Conservation (phyloP, 2,329 filamentous ascomycete genomes). For the Pseudophaeomoniella oleicola region DNA sequence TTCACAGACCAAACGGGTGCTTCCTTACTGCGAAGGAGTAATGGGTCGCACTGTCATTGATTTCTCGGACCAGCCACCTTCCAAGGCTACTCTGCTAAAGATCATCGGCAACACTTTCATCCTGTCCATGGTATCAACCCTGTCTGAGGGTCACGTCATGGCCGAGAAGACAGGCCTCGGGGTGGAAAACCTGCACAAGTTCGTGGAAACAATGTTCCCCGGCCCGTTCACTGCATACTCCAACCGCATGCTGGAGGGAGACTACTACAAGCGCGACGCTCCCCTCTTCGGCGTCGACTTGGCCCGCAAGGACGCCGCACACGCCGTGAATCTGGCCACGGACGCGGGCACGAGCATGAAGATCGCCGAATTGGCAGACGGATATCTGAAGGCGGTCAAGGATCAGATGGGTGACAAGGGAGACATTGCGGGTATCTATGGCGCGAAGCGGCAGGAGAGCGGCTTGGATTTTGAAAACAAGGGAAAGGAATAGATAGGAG, state of each 20-base stretch:
- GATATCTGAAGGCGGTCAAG: conserved; percentile 55
- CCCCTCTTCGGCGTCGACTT: conserved; percentile 75
- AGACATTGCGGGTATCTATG: conserved; percentile 73
- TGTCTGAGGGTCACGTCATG: conserved; percentile 63
- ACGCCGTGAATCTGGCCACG: conserved; percentile 55
- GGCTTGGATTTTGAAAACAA: conserved; percentile 62
- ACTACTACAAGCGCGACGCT: conserved; percentile 60
- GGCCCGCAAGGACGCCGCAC: conserved; percentile 66
- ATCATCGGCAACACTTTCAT: conserved; percentile 80
- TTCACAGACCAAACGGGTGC: conserved; percentile 45
- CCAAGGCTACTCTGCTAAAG: conserved; percentile 59
- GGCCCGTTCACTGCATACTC: conserved; percentile 64
- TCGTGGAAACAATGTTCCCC: conserved; percentile 60
- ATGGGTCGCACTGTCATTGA: conserved; percentile 56
- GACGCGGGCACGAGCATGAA: conserved; percentile 46
- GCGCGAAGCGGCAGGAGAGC: conserved; percentile 57
- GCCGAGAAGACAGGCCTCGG: conserved; percentile 73
- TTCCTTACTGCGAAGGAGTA: conserved; percentile 59
- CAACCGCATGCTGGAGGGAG: conserved; percentile 56
- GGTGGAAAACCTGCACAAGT: conserved; percentile 51
- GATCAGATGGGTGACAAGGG: conserved; percentile 49
- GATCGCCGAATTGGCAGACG: conserved; percentile 52
- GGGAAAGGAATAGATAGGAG: no score
- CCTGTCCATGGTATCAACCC: conserved; percentile 63
- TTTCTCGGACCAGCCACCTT: conserved; percentile 52